phyloP scores from a whole-genome alignment of 164 flowering plant genomes.

The Protea cynaroides region DNA sequence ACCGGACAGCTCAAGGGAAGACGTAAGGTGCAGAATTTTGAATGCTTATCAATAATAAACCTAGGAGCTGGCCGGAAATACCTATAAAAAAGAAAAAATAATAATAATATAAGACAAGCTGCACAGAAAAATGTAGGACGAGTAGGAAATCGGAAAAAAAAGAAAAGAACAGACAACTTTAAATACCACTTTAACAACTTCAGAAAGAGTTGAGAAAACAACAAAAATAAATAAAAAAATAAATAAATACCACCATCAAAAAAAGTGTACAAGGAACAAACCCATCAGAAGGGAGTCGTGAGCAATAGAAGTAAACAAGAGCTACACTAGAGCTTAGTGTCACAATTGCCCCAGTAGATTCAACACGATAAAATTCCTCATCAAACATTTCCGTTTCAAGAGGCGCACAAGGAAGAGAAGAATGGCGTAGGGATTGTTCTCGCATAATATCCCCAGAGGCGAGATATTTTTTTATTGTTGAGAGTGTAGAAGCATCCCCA shows the following conservation, averaged over 20 bases:
- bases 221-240: too few species aligned
- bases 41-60: slow-evolving; percentile 34
- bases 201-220: too few species aligned
- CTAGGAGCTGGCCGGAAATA: slow-evolving; percentile 76
- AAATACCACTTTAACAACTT: not conserved
- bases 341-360: slow-evolving; percentile 66
- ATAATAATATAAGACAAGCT: not conserved
- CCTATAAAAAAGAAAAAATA: slow-evolving; percentile 29
- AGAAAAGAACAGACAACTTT: too few species aligned
- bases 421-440: slow-evolving; percentile 49
- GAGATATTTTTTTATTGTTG: slow-evolving; percentile 46
- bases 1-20: slow-evolving; percentile 82
- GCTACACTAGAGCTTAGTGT: slow-evolving; percentile 54
- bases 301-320: slow-evolving; percentile 66
- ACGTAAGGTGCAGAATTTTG: slow-evolving; percentile 39
- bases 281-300: slow-evolving; percentile 86
- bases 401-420: slow-evolving; percentile 52
- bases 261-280: slow-evolving; percentile 26
- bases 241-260: too few species aligned
- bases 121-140: not conserved
- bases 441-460: slow-evolving; percentile 68
- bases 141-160: not conserved
- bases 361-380: slow-evolving; percentile 49
- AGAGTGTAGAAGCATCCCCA: slow-evolving; percentile 37
- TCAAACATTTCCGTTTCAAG: slow-evolving; percentile 27